phyloP scores from a whole-genome alignment of 2,329 filamentous ascomycete species.

The Claviceps sp. region DNA sequence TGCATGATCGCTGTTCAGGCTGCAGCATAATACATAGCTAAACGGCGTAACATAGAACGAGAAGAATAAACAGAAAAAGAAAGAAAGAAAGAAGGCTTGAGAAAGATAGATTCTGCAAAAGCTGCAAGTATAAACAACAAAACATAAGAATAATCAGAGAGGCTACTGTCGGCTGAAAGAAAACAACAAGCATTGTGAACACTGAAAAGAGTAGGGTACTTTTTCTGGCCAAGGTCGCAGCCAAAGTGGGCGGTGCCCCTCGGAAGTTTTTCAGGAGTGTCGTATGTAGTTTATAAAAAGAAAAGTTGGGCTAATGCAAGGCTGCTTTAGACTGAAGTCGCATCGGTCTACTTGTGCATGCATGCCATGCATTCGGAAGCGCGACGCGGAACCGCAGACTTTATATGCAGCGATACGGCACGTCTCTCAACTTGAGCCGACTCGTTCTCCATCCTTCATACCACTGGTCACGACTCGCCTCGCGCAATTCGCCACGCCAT shows the following conservation, averaged over 20 bases:
- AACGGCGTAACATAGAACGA: background rate
- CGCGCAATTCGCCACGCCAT: slow-evolving; percentile 82
- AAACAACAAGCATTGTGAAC: background rate
- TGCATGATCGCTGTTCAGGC: too few relatives aligned
- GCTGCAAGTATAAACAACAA: background rate
- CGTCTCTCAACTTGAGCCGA: slow-evolving; percentile 43
- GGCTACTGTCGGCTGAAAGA: background rate
- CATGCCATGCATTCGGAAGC: background rate
- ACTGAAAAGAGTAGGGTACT: background rate
- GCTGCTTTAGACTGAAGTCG: background rate
- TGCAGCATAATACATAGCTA: background rate
- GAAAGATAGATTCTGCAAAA: background rate
- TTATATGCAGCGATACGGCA: slow-evolving; percentile 24
- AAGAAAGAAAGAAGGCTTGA: background rate
- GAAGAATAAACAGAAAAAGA: too few relatives aligned
- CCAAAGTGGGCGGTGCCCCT: background rate
- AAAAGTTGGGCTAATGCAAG: background rate
- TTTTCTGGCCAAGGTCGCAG: background rate
- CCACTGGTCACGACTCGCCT: slow-evolving; percentile 83
- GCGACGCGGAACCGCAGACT: background rate
- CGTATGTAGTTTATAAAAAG: background rate
- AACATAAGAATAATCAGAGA: background rate
- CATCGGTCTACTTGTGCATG: background rate
- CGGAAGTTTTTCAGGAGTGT: background rate
- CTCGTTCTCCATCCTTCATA: slow-evolving; percentile 89